These are phyloP conservation scores for Mimosa pudica DNA, from an alignment of 306 rosid species.

Conservation along the genomic window DNA sequence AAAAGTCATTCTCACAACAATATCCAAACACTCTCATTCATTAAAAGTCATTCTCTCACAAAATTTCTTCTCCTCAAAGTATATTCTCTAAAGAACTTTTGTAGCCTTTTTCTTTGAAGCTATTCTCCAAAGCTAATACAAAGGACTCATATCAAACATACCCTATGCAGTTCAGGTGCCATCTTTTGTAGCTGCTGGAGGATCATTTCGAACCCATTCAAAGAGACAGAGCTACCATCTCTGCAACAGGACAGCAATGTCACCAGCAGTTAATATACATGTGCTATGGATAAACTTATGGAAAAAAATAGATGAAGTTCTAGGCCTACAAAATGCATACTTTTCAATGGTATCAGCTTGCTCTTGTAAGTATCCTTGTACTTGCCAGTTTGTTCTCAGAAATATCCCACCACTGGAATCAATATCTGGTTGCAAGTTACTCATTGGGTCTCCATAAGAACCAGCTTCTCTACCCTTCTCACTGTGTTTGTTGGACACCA, in stretches of 20 bases:
- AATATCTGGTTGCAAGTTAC: slow-evolving; percentile 50
- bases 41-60: too few relatives aligned
- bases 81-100: too few relatives aligned
- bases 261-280: slow-evolving; percentile 30
- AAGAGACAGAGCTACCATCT: slow-evolving; percentile 68
- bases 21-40: too few relatives aligned
- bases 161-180: slow-evolving; percentile 96
- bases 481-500: slow-evolving; percentile 54
- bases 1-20: too few relatives aligned
- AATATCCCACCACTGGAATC: slow-evolving; percentile 63
- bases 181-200: slow-evolving; percentile 78
- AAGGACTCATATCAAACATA: slow-evolving; percentile 34
- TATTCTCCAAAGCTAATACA: too few relatives aligned
- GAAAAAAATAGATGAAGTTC: neutral
- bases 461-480: slow-evolving; percentile 56
- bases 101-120: too few relatives aligned
- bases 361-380: slow-evolving; percentile 91
- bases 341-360: slow-evolving; percentile 87
- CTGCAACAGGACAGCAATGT: slow-evolving; percentile 47
- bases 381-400: slow-evolving; percentile 87
- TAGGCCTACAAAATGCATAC: slow-evolving; percentile 44
- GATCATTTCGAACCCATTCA: slow-evolving; percentile 71
- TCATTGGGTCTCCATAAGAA: slow-evolving; percentile 58
- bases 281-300: slow-evolving; percentile 21
- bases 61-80: too few relatives aligned